These are phyloP conservation scores for Diaporthe batatas DNA, from an alignment of 2,329 filamentous ascomycete species.

Conservation along the genomic window DNA sequence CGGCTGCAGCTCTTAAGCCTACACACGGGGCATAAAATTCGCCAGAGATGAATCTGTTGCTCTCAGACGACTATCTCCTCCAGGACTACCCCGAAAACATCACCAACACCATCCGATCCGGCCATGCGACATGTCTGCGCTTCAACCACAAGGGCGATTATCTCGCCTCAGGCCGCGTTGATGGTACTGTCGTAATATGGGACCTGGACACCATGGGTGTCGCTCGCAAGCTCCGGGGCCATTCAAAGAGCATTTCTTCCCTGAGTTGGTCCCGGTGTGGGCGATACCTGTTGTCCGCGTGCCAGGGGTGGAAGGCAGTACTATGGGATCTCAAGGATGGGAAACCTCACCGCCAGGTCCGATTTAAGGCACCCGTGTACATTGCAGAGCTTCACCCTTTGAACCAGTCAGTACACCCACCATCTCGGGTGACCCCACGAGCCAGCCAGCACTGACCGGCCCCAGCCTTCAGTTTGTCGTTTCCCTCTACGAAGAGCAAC, in stretches of 20 bases:
- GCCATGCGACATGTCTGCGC: conserved; percentile 76
- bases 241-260: conserved; percentile 93
- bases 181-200: conserved; percentile 95
- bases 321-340: conserved; percentile 88
- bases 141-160: conserved; percentile 97
- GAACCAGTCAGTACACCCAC: conserved; percentile 76
- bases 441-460: conserved; percentile 43
- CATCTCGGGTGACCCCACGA: background rate
- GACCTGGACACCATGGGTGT: conserved; percentile 98
- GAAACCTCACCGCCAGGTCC: conserved; percentile 82
- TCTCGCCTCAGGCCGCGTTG: conserved; percentile 91
- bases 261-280: conserved; percentile 96
- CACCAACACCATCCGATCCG: conserved; percentile 84
- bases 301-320: conserved; percentile 96
- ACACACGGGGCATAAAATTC: conserved; percentile 19
- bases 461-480: conserved; percentile 86
- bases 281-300: conserved; percentile 90
- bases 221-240: conserved; percentile 91
- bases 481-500: conserved; percentile 93
- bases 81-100: conserved; percentile 93
- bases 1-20: background rate
- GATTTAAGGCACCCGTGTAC: conserved; percentile 93
- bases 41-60: conserved; percentile 67
- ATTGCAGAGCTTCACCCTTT: conserved; percentile 94
- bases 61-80: conserved; percentile 73